Base-by-base conservation (phyloP, 192 early-diverging fungal genomes). In the Rhizoclosmatium globosum region DNA sequence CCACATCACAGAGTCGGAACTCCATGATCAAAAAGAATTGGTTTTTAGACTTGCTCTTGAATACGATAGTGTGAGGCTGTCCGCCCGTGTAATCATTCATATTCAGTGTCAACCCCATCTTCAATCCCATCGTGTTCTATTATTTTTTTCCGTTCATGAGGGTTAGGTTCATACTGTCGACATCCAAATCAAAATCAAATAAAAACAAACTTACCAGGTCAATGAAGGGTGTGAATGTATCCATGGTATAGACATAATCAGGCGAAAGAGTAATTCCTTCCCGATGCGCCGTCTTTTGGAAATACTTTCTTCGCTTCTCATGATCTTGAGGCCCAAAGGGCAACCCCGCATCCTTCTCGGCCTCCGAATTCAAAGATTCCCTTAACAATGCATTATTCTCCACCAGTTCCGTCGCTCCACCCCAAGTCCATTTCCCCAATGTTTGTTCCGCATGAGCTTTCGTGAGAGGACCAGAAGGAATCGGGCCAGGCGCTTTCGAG, bases 201-300 rank as follows among this genome's bases (percentile, higher is more conserved):
- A 31, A 31, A 31, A 31, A 31, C 31, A 31, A 31, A 31, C 31
- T 31, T 31, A 31, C 31, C 31, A 85, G 74, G 50, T 86, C 85
- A 41, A 87, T 76, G 64, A 82, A 87, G 7, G 83, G 81, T 47
- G 86, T 74, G 77, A 87, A 87, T 44, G 80, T 82, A 47, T 87
- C 86, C 74, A 83, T 76, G 59, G 64, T 68, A 74, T 85, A 87
- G 15, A 85, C 58, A 2, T 79, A 15, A 45, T 82, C 78, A 3
- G 81, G 45, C n/a, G 47, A 47, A 43, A 87, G 17, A 3, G 19
- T 64, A 31, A 79, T 68, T 15, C 38, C 42, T 47, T 71, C 48
- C 7, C 83, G 62, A 11, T 77, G 62, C n/a, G 60, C 47, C 17
- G 77, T 64, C 21, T 72, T 75, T 2, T 69, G 57, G 69, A 90